Evolutionary conservation across 2,329 filamentous ascomycete species (phyloP).

Genomic region (Hymenoscyphus salicellus): DNA sequence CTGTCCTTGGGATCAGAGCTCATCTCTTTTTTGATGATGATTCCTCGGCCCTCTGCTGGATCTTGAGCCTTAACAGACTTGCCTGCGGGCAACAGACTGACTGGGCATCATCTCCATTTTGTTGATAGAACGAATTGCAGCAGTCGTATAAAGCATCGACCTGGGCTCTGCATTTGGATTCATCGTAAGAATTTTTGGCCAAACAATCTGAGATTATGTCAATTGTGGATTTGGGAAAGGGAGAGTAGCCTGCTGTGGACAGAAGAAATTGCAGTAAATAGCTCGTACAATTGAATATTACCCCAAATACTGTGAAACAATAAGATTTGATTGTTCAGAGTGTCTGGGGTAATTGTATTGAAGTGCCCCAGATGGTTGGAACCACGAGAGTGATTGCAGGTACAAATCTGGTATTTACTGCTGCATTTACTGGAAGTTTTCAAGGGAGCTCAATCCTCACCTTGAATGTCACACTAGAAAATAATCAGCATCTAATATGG

Average conservation of each 20-base stretch:
- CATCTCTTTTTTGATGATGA: slow-evolving; percentile 19
- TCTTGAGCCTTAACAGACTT: slow-evolving; percentile 74
- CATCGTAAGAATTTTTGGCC: slow-evolving; percentile 77
- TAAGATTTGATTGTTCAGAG: too few species aligned
- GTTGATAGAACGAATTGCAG: slow-evolving; percentile 83
- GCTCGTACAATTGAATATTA: too few species aligned
- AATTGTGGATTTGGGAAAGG: slow-evolving; percentile 1
- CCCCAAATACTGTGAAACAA: too few species aligned
- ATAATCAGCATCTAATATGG: not conserved
- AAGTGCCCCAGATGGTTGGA: too few species aligned
- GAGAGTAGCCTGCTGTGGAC: too few species aligned
- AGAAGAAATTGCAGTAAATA: too few species aligned
- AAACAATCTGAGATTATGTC: slow-evolving; percentile 65
- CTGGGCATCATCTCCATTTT: slow-evolving; percentile 70
- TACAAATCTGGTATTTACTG: too few species aligned
- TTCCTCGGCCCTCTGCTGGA: slow-evolving; percentile 60
- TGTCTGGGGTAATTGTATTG: too few species aligned
- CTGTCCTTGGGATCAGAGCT: not conserved
- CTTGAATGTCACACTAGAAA: slow-evolving; percentile 80
- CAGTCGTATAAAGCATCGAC: slow-evolving; percentile 90
- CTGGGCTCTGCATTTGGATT: slow-evolving; percentile 74
- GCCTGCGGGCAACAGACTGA: slow-evolving; percentile 85
- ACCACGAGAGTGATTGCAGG: too few species aligned
- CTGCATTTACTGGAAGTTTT: too few species aligned
- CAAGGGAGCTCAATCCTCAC: slow-evolving; percentile 45